These are phyloP conservation scores for Picea sitchensis DNA, from an alignment of 75 land plant species.

Conservation along the genomic window DNA sequence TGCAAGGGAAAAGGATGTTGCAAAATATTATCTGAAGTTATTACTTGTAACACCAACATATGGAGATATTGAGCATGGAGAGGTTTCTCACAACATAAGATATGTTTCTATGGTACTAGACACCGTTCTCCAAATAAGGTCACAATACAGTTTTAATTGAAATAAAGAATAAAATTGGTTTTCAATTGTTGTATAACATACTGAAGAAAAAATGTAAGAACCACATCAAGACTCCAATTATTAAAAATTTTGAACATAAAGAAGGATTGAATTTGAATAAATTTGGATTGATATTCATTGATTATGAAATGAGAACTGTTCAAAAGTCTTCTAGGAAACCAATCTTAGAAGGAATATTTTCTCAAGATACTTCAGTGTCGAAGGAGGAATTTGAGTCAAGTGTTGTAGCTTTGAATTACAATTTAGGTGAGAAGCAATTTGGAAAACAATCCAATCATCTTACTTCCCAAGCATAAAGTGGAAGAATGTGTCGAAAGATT, in stretches of 20 bases:
- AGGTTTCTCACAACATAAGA: slow-evolving; percentile 63
- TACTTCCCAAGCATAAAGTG: not conserved
- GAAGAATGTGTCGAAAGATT: no score
- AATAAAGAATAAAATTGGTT: slow-evolving; percentile 78
- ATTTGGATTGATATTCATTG: no score
- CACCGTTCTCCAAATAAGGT: slow-evolving; percentile 76
- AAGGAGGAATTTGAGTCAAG: not conserved
- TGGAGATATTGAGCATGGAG: slow-evolving; percentile 54
- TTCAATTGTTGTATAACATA: slow-evolving; percentile 69
- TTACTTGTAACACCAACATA: slow-evolving; percentile 76
- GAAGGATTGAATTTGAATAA: no score
- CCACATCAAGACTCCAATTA: slow-evolving; percentile 61
- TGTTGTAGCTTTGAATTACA: not conserved
- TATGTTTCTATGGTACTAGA: slow-evolving; percentile 92
- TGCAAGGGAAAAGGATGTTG: slow-evolving; percentile 72
- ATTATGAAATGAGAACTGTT: not conserved
- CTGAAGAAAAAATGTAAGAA: slow-evolving; percentile 69
- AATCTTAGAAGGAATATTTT: not conserved
- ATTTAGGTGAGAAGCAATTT: not conserved
- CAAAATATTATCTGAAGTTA: slow-evolving; percentile 88
- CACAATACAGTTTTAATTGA: slow-evolving; percentile 61
- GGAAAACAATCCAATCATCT: slow-evolving; percentile 1
- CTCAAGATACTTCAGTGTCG: slow-evolving; percentile 1
- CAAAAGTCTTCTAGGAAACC: slow-evolving; percentile 1
- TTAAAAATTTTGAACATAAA: no score